phyloP scores from a whole-genome alignment of 1,139 yeast species.

The Geotrichum bryndzae region DNA sequence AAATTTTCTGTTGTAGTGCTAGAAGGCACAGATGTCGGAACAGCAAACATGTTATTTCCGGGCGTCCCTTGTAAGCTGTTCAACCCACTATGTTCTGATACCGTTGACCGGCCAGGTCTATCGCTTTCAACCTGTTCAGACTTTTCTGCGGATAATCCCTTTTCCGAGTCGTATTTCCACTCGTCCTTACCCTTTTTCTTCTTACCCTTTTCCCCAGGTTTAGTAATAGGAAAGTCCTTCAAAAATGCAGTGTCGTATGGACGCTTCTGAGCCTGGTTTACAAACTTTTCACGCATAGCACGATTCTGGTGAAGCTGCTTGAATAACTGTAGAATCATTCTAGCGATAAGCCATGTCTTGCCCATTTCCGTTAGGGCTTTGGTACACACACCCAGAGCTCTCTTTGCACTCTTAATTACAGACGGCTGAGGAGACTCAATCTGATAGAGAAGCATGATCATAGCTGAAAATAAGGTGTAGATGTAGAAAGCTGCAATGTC shows the following conservation, averaged over 20 bases:
- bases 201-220: background rate
- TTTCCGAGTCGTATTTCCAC: background rate
- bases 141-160: background rate
- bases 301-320: constrained; percentile 29
- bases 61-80: background rate
- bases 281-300: constrained; percentile 28
- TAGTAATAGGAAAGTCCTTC: constrained; percentile 1
- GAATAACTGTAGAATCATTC: constrained; percentile 34
- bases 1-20: background rate
- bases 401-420: constrained; percentile 55
- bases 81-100: background rate
- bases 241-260: constrained; percentile 9
- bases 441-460: constrained; percentile 69
- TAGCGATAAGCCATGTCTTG: constrained; percentile 40
- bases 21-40: background rate
- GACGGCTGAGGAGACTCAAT: constrained; percentile 53
- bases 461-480: constrained; percentile 55
- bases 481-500: constrained; percentile 54
- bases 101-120: background rate
- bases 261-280: constrained; percentile 14
- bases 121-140: background rate
- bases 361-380: constrained; percentile 51
- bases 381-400: constrained; percentile 49
- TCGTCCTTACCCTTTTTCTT: background rate
- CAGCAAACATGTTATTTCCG: background rate